phyloP scores from a whole-genome alignment of 1,139 yeast genomes.

The Suhomyces choctaworum region DNA sequence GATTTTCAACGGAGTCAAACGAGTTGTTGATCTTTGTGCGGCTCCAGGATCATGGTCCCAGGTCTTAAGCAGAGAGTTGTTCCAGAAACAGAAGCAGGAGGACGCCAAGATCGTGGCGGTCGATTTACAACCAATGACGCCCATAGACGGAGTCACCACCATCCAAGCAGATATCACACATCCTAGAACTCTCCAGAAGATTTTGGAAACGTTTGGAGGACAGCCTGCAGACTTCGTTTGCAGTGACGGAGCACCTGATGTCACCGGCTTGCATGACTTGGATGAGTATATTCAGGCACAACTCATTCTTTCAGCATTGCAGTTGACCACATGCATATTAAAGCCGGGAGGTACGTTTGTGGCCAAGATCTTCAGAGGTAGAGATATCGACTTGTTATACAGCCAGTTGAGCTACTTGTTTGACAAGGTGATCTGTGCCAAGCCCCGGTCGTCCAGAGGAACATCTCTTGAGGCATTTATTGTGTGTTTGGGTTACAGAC shows the following conservation, averaged over 20 bases:
- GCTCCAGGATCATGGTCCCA: constrained; percentile 99
- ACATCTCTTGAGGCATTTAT: constrained; percentile 91
- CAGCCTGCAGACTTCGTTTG: constrained; percentile 94
- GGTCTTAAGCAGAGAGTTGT: constrained; percentile 75
- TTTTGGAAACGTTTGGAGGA: constrained; percentile 81
- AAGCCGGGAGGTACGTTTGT: constrained; percentile 91
- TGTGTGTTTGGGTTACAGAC: constrained; percentile 85
- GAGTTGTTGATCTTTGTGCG: constrained; percentile 96
- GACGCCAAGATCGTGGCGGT: constrained; percentile 86
- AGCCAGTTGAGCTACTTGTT: constrained; percentile 84
- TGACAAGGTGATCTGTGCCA: constrained; percentile 87
- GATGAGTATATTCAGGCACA: constrained; percentile 98
- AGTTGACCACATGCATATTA: constrained; percentile 82
- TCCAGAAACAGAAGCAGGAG: constrained; percentile 34
- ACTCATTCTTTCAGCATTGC: constrained; percentile 83
- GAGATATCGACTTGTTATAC: constrained; percentile 90
- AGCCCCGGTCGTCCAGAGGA: constrained; percentile 92
- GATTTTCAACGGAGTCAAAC: constrained; percentile 65
- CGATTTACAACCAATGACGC: constrained; percentile 96
- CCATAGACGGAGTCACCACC: constrained; percentile 82
- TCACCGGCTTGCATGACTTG: constrained; percentile 92
- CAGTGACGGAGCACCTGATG: constrained; percentile 98
- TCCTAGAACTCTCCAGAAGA: constrained; percentile 77
- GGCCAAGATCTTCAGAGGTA: constrained; percentile 93
- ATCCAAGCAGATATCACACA: constrained; percentile 97